These are phyloP conservation scores for Diaporthe aspalathi DNA, from an alignment of 2,329 filamentous ascomycete genomes.

Conservation along the genomic window DNA sequence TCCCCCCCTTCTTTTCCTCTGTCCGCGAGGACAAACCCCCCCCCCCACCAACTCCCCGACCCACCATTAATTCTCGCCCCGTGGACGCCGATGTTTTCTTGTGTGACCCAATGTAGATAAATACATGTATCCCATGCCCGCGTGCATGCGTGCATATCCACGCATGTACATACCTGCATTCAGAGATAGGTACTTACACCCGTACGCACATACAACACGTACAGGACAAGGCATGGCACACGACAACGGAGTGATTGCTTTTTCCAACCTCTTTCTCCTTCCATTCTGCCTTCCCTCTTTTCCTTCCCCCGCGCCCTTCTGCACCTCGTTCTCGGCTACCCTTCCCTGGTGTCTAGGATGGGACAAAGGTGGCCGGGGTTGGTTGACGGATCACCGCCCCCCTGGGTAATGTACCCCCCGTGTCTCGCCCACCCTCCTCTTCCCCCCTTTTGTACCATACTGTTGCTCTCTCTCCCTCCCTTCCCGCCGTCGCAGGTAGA, in stretches of 20 bases:
- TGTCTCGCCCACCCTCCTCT: background rate
- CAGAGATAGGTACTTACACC: background rate
- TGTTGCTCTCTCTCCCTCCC: too few relatives aligned
- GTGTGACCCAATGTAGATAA: slow-evolving; percentile 15
- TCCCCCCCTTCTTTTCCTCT: background rate
- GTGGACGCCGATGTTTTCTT: background rate
- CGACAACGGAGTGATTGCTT: slow-evolving; percentile 24
- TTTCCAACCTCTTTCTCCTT: slow-evolving; percentile 13
- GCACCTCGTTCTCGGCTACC: slow-evolving; percentile 9
- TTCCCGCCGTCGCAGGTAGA: slow-evolving; percentile 27
- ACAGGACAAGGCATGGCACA: background rate
- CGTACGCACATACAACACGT: background rate
- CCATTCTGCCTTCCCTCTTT: background rate
- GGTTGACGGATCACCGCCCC: background rate
- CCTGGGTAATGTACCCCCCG: background rate
- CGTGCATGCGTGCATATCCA: slow-evolving; percentile 1
- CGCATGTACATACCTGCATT: background rate
- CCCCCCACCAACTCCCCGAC: too few relatives aligned
- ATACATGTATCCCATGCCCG: background rate
- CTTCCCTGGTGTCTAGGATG: background rate
- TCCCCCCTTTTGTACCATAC: background rate
- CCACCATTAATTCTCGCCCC: background rate
- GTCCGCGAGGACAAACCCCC: background rate
- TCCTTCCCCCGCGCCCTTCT: background rate
- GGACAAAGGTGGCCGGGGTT: background rate